These are phyloP conservation scores for Aspergillus clavatus DNA, from an alignment of 2,329 filamentous ascomycete species.

Conservation along the genomic window DNA sequence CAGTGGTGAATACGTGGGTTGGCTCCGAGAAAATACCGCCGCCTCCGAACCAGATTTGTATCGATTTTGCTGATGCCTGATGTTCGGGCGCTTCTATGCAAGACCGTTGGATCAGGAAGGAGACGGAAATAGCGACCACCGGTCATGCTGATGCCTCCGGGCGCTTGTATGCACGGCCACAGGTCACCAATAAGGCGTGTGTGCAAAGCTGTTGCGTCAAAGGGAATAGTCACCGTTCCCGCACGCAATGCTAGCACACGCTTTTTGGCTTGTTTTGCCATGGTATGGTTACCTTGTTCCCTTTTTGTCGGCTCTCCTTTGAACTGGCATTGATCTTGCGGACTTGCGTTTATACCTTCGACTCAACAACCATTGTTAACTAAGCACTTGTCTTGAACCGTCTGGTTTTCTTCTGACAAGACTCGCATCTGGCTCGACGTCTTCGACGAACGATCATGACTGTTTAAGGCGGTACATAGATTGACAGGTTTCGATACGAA, in stretches of 20 bases:
- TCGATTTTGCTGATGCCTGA: not conserved
- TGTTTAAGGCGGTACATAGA: no score
- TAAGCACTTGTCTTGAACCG: not conserved
- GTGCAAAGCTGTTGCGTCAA: not conserved
- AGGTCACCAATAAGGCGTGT: no score
- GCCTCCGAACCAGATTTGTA: not conserved
- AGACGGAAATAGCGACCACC: conserved; percentile 1
- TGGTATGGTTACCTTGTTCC: not conserved
- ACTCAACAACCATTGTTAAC: not conserved
- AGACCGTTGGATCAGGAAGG: conserved; percentile 17
- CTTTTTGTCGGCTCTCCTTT: not conserved
- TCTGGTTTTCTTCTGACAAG: not conserved
- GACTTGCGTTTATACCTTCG: not conserved
- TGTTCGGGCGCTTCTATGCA: conserved; percentile 21
- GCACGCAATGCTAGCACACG: not conserved
- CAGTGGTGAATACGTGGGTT: no score
- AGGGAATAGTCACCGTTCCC: not conserved
- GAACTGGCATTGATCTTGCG: not conserved
- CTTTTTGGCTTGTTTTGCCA: not conserved
- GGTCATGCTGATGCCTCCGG: not conserved
- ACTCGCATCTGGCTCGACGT: no score
- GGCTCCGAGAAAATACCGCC: no score
- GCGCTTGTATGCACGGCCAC: not conserved
- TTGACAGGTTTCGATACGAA: not conserved
- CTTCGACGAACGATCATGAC: no score